Evolutionary conservation across 768 basidiomycete species (phyloP), one percentile per base, ranked within the genome.

Genomic region (Suillus subluteus): DNA sequence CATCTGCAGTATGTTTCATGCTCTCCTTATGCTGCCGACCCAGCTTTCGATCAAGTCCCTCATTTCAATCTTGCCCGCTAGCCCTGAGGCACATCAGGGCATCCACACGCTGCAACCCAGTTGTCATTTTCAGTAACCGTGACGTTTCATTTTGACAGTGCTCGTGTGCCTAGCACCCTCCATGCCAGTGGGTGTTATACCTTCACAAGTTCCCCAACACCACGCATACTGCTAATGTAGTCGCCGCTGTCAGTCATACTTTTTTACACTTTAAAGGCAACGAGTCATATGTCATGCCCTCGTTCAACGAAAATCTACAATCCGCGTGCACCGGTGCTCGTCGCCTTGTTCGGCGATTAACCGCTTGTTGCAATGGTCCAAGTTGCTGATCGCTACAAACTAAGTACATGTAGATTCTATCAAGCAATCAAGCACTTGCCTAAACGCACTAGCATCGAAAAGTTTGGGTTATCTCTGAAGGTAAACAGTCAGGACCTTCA

Each of bases 1-100:
- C 50, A 52, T 52, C 50, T 16, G 15, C 50, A 71, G 58, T 64
- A 54, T 62, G 71, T 72, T 72, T 67, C 35, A 44, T n/a, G 18
- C 16, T 68, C 21, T 55, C 62, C 48, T 61, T 13, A 2, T 68
- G 15, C 66, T 62, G 0, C 32, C 44, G 8, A 26, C 62, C 13
- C 48, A 63, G 30, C 41, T 37, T 37, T 64, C 38, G 62, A 62
- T 37, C 30, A 26, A 23, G 23, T 67, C 13, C 54, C 37, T 32
- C 55, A 35, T 56, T 50, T 64, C 56, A 32, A 38, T 59, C 43
- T 48, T 40, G 55, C 50, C 37, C 37, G 58, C 54, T 40, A 58
- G 64, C 64, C 56, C 64, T 65, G 58, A 65, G 64, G 65, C 67
- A 61, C 65, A 40, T 41, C 64, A 65, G 66, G 66, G 54, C 26